Base-by-base conservation (phyloP, 805 yeast genomes). In the Danielia reshetovae region DNA sequence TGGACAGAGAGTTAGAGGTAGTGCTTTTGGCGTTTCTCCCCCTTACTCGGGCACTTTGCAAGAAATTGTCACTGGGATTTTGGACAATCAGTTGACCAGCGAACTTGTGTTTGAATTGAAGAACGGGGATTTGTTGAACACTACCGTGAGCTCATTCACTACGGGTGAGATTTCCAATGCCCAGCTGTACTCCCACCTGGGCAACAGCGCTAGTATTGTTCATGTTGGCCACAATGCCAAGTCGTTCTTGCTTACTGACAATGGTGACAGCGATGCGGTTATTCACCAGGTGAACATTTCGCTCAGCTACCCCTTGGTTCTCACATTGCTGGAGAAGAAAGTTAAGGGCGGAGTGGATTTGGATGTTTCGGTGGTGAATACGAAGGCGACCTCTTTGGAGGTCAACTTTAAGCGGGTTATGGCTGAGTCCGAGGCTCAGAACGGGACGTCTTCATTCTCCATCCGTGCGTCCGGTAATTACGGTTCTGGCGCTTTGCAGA, bases 391-490 rank as follows among this genome's bases (percentile, higher is more conserved):
- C 37, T 46, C 29, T 9, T 34, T 26, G 29, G 50, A 12, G 34
- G 56, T 41, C 55, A 58, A 28, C 13, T 41, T 14, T 27, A 38
- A 24, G 35, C 35, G 28, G 7, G 45, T 56, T 4, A 34, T 63
- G 35, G 42, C 54, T 8, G 41, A 60, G 17, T 36, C 43, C 18
- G 51, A 56, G 7, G 40, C 43, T 16, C 77, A 74, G 43, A 62
- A 65, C 29, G 80, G 79, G 15, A 59, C 71, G 2, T 70, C 79
- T 0, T 41, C 42, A 7, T 72, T 55, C 44, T 60, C 68, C 1
- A 28, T 72, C 3, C 56, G 72, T 5, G 69, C 70, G n/a, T 28
- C 38, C 7, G 77, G 77, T 3, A 72, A 73, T 43, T 54, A 60
- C 40, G 79, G 79, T 1, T 42, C 45, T n/a, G 78, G 76, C 6